Evolutionary conservation across 1,284 basidiomycete genomes (phyloP).

Genomic region (Ceratobasidium sp.): DNA sequence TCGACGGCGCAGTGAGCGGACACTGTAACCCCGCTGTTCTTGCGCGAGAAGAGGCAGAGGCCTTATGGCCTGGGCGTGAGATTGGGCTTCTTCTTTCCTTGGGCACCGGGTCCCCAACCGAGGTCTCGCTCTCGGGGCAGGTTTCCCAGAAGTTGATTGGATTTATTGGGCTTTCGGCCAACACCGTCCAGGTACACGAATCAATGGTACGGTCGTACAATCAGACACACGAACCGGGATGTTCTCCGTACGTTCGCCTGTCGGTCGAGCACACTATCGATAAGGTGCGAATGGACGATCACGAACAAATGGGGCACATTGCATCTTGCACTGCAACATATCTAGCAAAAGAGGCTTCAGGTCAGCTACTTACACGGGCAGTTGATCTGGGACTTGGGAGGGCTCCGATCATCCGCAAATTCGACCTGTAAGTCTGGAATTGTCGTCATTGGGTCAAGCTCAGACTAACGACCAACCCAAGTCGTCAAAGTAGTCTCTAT

Average conservation of each 20-base stretch:
- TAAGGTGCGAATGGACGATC: constrained; percentile 24
- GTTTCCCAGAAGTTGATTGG: constrained; percentile 4
- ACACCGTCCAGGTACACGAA: constrained; percentile 26
- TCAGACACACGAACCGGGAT: not conserved
- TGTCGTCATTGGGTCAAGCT: no score
- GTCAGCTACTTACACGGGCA: not conserved
- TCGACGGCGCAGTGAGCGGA: constrained; percentile 29
- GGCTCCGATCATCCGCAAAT: not conserved
- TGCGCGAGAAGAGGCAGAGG: constrained; percentile 16
- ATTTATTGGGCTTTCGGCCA: constrained; percentile 14
- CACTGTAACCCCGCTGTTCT: constrained; percentile 20
- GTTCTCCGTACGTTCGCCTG: constrained; percentile 9
- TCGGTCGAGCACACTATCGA: constrained; percentile 25
- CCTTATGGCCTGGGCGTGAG: constrained; percentile 17
- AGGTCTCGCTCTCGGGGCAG: constrained; percentile 9
- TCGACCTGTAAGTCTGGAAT: no score
- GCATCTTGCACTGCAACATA: constrained; percentile 13
- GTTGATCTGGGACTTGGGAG: not conserved
- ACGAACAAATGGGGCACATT: constrained; percentile 10
- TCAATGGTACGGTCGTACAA: not conserved
- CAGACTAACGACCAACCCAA: no score
- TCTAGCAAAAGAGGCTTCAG: not conserved
- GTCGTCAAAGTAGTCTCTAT: no score
- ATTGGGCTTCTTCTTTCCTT: constrained; percentile 25
- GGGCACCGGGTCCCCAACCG: constrained; percentile 18